Evolutionary conservation across 805 yeast species (phyloP).

Genomic region (Candida wancherniae): DNA sequence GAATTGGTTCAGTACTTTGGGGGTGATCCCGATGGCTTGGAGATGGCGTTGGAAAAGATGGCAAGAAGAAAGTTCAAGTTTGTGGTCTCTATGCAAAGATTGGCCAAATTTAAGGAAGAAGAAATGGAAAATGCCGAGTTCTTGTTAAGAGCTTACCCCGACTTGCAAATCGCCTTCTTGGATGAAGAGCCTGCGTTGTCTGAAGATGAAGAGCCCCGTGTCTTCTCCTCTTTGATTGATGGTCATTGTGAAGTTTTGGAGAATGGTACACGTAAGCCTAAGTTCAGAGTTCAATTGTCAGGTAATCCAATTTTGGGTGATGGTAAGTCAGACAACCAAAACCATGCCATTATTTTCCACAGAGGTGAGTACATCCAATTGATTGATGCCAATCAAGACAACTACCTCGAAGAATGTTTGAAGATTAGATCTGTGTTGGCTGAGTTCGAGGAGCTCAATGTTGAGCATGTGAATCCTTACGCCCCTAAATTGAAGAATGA

Average conservation of each 20-base stretch:
- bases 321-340: slow-evolving; percentile 82
- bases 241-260: slow-evolving; percentile 34
- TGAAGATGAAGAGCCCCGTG: slow-evolving; percentile 47
- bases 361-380: slow-evolving; percentile 80
- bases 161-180: slow-evolving; percentile 57
- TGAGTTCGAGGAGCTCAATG: slow-evolving; percentile 68
- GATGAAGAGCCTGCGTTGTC: slow-evolving; percentile 53
- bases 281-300: slow-evolving; percentile 59
- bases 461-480: slow-evolving; percentile 65
- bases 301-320: slow-evolving; percentile 84
- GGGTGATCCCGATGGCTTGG: slow-evolving; percentile 95
- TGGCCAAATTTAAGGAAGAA: slow-evolving; percentile 48
- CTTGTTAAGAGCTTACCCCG: slow-evolving; percentile 61
- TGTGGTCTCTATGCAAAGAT: slow-evolving; percentile 62
- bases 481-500: slow-evolving; percentile 65
- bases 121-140: slow-evolving; percentile 58
- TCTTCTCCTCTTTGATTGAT: slow-evolving; percentile 65
- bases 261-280: slow-evolving; percentile 49
- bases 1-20: slow-evolving; percentile 94
- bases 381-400: slow-evolving; percentile 81
- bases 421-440: slow-evolving; percentile 70
- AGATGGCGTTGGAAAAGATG: slow-evolving; percentile 81
- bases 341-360: slow-evolving; percentile 66
- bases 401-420: slow-evolving; percentile 75
- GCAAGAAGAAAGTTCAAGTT: slow-evolving; percentile 61